Base-by-base conservation (phyloP, 768 basidiomycete species). In the Panus rudis region DNA sequence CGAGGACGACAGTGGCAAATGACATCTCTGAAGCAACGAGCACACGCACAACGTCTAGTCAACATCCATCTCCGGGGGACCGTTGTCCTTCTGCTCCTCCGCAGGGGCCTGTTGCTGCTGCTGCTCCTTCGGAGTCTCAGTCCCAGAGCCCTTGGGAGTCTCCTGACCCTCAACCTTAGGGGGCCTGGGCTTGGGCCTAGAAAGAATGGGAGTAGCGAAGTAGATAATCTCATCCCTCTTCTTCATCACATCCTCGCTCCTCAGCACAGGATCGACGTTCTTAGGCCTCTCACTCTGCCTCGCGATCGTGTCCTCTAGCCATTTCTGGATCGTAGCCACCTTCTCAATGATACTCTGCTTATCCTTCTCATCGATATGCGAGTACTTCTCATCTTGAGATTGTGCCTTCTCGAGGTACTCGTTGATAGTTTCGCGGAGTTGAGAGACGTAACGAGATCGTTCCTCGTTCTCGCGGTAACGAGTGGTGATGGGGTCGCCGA, bases 281-380 rank as follows among this genome's bases (percentile, higher is more conserved):
- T 96, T 94, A 61, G 84, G 67, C 43, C 82, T 72, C 73, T 98
- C 94, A 6, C 76, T 72, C 73, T 98, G 96, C 53, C 82, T 71
- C 47, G 79, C 82, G 46, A 79, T 78, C 73, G 87, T 78, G 72
- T 99, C 93, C 57, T 96, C 89, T 44, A 99, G 75, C 96, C 94
- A 98, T 67, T 96, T 88, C 66, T 91, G 84, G 28, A 84, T 70
- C 8, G 81, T 91, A 40, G 88, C 96, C 44, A 82, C 82, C 63
- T 85, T 87, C 69, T 99, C 96, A 53, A 97, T 73, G 50, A 92
- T 79, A 37, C 68, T 60, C 68, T 91, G 78, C 65, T 82, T 88
- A 63, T 92, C 89, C 69, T 86, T 89, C 52, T 82, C 83, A 49
- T 84, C 82, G 52, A 98, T 91, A 71, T 98, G 96, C 11, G 84